Evolutionary conservation across 2,329 filamentous ascomycete genomes (phyloP), one percentile per base, ranked within the genome.

Genomic region (Cercospora beticola): DNA sequence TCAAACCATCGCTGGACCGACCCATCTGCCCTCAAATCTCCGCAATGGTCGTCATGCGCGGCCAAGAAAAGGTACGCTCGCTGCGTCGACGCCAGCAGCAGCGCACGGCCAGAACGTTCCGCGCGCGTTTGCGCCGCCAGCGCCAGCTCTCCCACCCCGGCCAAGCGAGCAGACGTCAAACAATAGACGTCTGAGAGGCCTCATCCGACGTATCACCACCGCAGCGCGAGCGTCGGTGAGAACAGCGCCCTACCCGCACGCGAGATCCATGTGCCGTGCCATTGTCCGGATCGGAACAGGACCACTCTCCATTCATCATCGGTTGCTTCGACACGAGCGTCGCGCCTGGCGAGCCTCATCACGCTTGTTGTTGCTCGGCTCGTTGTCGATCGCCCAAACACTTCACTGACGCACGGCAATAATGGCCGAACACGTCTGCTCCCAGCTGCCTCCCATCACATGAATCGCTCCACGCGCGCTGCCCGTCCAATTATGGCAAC

Each of bases 111-210:
- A 26, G 33, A 63, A 18, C 46, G 12, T 23, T 52, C 46, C 46
- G 46, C 46, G 46, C 18, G 43, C 43, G n/a, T 23, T 18, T 49
- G n/a, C 43, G 43, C 43, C 43, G 36, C 36, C 36, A 43, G 36
- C 36, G 36, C 36, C 36, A 16, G 36, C 36, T 6, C 16, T 5
- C 14, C 36, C 36, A 16, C 56, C 43, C 61, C 40, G 62, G 62
- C 57, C 66, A 71, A 70, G 66, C 70, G 70, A 70, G 68, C 64
- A 59, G 30, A 68, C 31, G 70, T 73, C 70, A 73, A 73, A 72
- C 71, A 54, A 64, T 70, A 68, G 70, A 66, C 66, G 71, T 73
- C 66, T 69, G 71, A 72, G 54, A 63, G 68, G 14, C 26, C 64
- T 61, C 36, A 30, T 33, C 57, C 66, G 64, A 68, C 67, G 71